A percentile compares a stretch with the other conserved stretches of the same genome.
Evolutionary conservation across 805 yeast genomes (phyloP).

Genomic region (Ogataea polymorpha): DNA sequence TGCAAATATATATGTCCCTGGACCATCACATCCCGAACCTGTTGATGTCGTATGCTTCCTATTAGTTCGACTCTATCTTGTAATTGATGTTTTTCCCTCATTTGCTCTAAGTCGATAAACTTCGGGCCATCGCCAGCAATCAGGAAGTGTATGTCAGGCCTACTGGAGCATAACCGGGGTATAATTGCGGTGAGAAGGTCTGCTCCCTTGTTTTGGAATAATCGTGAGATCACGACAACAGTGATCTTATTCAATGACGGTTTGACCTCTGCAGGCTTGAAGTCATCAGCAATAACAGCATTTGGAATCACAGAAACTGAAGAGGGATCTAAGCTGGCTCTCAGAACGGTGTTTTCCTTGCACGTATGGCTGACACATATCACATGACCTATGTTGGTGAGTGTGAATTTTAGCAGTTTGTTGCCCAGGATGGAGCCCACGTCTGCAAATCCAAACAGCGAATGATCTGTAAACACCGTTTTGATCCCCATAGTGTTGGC

Average conservation of each 20-base stretch:
- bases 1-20: conserved; percentile 92
- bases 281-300: conserved; percentile 86
- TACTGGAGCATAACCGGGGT: conserved; percentile 70
- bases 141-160: conserved; percentile 67
- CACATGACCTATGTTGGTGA: conserved; percentile 85
- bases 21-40: conserved; percentile 89
- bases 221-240: conserved; percentile 84
- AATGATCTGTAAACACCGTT: conserved; percentile 94
- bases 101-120: conserved; percentile 89
- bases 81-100: conserved; percentile 80
- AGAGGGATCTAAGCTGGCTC: conserved; percentile 79
- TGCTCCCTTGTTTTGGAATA: conserved; percentile 96
- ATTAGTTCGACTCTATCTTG: conserved; percentile 84
- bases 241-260: conserved; percentile 51
- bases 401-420: conserved; percentile 76
- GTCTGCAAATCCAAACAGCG: conserved; percentile 90
- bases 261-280: conserved; percentile 45
- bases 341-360: conserved; percentile 88
- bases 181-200: conserved; percentile 81
- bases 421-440: conserved; percentile 82
- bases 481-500: conserved; percentile 88
- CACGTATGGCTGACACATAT: conserved; percentile 97
- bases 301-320: conserved; percentile 90
- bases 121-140: conserved; percentile 98
- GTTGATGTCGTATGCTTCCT: conserved; percentile 89